phyloP scores from a whole-genome alignment of 495 filamentous ascomycete genomes.

The Penicillium coffeae region DNA sequence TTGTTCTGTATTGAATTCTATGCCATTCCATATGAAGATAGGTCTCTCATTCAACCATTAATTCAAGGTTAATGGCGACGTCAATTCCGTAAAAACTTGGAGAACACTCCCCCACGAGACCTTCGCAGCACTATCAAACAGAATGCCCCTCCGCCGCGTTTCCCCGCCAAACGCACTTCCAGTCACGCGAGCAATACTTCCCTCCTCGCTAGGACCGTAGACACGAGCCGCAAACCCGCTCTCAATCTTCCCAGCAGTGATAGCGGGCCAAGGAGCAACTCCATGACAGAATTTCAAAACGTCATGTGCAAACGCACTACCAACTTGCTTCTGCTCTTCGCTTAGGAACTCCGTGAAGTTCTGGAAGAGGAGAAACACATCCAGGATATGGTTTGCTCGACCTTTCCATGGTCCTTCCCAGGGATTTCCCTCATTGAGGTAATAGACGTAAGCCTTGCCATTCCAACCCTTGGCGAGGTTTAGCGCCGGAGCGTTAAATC shows the following conservation, averaged over 20 bases:
- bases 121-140: constrained; percentile 17
- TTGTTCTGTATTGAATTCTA: no score
- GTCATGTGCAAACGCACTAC: constrained; percentile 34
- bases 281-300: constrained; percentile 45
- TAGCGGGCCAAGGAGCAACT: constrained; percentile 31
- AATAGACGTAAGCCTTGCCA: constrained; percentile 41
- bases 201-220: constrained; percentile 24
- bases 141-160: constrained; percentile 18
- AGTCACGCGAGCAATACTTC: constrained; percentile 2
- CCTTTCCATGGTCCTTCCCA: constrained; percentile 46
- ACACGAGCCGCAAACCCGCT: constrained; percentile 20
- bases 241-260: constrained; percentile 11
- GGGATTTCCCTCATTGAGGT: constrained; percentile 48
- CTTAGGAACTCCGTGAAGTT: constrained; percentile 38
- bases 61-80: background rate
- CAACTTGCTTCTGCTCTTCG: constrained; percentile 25
- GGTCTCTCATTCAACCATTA: background rate
- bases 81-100: constrained; percentile 13
- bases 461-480: constrained; percentile 31
- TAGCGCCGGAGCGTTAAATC: constrained; percentile 35
- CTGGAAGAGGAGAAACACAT: constrained; percentile 45
- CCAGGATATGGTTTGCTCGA: constrained; percentile 39
- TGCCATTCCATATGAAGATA: no score
- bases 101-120: constrained; percentile 25
- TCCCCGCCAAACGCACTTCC: constrained; percentile 19